Conservation (phyloP, 2,329 filamentous ascomycete genomes). For the Cladophialophora psammophila region DNA sequence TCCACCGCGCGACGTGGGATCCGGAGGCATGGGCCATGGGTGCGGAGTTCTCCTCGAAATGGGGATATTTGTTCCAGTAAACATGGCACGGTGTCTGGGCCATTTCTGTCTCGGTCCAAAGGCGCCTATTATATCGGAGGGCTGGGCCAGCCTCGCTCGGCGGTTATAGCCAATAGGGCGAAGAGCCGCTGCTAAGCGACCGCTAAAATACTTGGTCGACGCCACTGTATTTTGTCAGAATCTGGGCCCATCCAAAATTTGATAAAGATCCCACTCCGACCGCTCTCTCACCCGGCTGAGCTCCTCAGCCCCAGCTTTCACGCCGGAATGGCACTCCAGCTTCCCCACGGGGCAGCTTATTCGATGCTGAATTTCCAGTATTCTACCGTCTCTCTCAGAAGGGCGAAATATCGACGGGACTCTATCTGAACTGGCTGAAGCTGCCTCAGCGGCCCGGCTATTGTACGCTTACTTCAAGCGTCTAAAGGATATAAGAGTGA, state of each 20-base stretch:
- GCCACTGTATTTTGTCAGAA: conserved; percentile 18
- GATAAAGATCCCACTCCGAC: neutral
- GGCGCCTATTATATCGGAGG: too few relatives aligned
- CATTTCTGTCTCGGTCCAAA: neutral
- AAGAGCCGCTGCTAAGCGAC: neutral
- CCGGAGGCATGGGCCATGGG: conserved; percentile 47
- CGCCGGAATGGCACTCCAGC: too few relatives aligned
- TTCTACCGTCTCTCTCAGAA: neutral
- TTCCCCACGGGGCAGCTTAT: conserved; percentile 11
- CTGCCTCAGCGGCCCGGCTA: conserved; percentile 21
- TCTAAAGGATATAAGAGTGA: neutral
- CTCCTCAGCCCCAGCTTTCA: neutral
- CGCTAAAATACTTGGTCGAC: neutral
- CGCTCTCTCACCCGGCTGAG: neutral
- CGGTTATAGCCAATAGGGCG: neutral
- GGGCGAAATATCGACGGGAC: neutral
- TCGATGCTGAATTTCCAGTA: neutral
- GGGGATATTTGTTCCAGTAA: conserved; percentile 47
- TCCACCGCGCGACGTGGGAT: conserved; percentile 43
- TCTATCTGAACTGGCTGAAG: neutral
- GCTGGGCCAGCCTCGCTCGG: neutral
- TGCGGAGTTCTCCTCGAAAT: conserved; percentile 47
- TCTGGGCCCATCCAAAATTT: neutral
- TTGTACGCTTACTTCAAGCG: conserved; percentile 10
- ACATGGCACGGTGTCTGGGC: conserved; percentile 6